A percentile compares a stretch with the other conserved stretches of the same genome.
Evolutionary conservation across 805 yeast genomes (phyloP).

Genomic region (Metschnikowia vanudenii): DNA sequence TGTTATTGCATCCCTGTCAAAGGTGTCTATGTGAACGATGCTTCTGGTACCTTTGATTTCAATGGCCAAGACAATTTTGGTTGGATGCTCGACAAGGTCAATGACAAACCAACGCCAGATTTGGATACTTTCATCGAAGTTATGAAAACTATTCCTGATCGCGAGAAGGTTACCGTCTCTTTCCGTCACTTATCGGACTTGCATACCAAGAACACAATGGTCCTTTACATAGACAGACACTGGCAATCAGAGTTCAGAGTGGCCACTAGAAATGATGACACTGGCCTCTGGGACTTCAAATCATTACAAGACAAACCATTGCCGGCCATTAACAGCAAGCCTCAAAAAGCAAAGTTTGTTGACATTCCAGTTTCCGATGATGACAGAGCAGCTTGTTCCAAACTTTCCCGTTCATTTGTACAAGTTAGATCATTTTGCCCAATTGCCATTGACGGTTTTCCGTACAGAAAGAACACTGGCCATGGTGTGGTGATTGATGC

Average conservation of each 20-base stretch:
- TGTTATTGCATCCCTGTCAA: conserved; percentile 76
- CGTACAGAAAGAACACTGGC: conserved; percentile 58
- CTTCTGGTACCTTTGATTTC: conserved; percentile 71
- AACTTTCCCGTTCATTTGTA: conserved; percentile 67
- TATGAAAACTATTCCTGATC: conserved; percentile 75
- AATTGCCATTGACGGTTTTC: conserved; percentile 71
- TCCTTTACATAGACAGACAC: conserved; percentile 76
- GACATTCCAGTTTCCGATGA: conserved; percentile 61
- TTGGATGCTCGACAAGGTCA: conserved; percentile 78
- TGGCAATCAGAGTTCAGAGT: conserved; percentile 73
- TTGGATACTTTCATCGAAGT: conserved; percentile 75
- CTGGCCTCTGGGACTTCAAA: conserved; percentile 57
- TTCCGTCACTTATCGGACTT: conserved; percentile 79
- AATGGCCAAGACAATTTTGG: conserved; percentile 62
- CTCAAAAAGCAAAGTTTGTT: conserved; percentile 66
- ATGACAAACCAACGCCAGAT: conserved; percentile 71
- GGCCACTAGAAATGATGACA: conserved; percentile 57
- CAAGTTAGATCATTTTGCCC: conserved; percentile 65
- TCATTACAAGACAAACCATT: conserved; percentile 59
- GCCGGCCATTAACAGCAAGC: conserved; percentile 49
- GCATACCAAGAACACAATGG: conserved; percentile 68
- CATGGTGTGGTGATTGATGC: conserved; percentile 85
- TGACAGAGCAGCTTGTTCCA: conserved; percentile 45
- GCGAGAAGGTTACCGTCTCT: conserved; percentile 63
- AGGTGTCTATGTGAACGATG: conserved; percentile 79